Evolutionary conservation across 192 early-diverging fungal genomes (phyloP).

Genomic region (Glomus cerebriforme): DNA sequence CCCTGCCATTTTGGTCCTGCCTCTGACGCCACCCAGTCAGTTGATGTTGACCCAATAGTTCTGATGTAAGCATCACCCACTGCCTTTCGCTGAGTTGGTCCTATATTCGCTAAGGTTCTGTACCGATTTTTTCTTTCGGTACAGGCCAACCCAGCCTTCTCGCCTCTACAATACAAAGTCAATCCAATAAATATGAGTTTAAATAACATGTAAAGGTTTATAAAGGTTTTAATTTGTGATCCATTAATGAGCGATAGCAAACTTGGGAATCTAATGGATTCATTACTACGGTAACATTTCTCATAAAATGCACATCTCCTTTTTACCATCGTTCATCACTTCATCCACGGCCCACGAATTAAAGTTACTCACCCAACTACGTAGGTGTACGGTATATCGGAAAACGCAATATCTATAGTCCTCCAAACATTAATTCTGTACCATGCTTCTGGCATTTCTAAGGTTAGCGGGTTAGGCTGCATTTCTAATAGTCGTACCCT

Average conservation of each 20-base stretch:
- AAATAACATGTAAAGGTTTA: too few species aligned
- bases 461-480: conserved; percentile 8
- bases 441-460: conserved; percentile 16
- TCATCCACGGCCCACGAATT: too few species aligned
- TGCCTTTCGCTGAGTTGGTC: conserved; percentile 1
- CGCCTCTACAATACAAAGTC: neutral
- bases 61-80: conserved; percentile 19
- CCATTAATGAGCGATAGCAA: too few species aligned
- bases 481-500: conserved; percentile 20
- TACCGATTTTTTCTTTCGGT: conserved; percentile 14
- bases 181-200: too few species aligned
- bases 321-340: too few species aligned
- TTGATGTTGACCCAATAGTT: conserved; percentile 4
- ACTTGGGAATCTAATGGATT: too few species aligned
- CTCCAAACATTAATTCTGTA: conserved; percentile 8
- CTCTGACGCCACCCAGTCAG: conserved; percentile 26
- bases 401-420: conserved; percentile 27
- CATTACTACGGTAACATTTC: too few species aligned
- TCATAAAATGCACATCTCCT: too few species aligned
- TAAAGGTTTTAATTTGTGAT: too few species aligned
- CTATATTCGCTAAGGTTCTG: conserved; percentile 8
- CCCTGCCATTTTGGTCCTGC: conserved; percentile 20
- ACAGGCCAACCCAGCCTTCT: conserved; percentile 19
- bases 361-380: conserved; percentile 15
- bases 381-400: neutral